phyloP scores from a whole-genome alignment of 805 yeast species.

The Saccharomycopsis sp. region DNA sequence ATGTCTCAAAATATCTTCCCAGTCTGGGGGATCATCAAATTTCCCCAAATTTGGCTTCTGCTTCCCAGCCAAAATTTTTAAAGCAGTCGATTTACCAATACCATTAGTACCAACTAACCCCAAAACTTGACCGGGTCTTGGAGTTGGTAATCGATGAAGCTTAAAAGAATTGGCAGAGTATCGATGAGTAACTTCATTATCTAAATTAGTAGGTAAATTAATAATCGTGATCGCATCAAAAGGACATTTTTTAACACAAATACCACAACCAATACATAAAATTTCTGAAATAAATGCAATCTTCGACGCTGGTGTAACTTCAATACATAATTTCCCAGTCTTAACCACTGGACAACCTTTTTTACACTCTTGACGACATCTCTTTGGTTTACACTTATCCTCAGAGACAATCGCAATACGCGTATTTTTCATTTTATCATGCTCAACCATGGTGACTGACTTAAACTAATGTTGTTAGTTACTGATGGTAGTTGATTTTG shows the following conservation, averaged over 20 bases:
- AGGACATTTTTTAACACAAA: slow-evolving; percentile 97
- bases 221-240: slow-evolving; percentile 95
- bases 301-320: slow-evolving; percentile 83
- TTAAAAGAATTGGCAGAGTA: slow-evolving; percentile 97
- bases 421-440: slow-evolving; percentile 34
- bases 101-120: slow-evolving; percentile 99
- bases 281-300: slow-evolving; percentile 93
- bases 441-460: too few relatives aligned
- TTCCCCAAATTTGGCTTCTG: slow-evolving; percentile 95
- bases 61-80: slow-evolving; percentile 94
- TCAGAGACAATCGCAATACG: slow-evolving; percentile 95
- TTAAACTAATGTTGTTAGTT: neutral
- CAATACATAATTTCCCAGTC: slow-evolving; percentile 96
- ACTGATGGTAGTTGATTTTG: neutral
- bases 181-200: slow-evolving; percentile 88
- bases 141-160: slow-evolving; percentile 93
- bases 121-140: slow-evolving; percentile 97
- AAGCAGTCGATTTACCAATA: slow-evolving; percentile 97
- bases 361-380: slow-evolving; percentile 97
- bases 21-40: slow-evolving; percentile 93
- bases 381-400: slow-evolving; percentile 96
- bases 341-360: slow-evolving; percentile 96
- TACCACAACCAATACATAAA: slow-evolving; percentile 98
- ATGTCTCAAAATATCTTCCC: slow-evolving; percentile 86
- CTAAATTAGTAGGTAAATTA: slow-evolving; percentile 93